Evolutionary conservation across 108 stramenopile species (phyloP).

Genomic region (Chaetoceros tenuissimus): DNA sequence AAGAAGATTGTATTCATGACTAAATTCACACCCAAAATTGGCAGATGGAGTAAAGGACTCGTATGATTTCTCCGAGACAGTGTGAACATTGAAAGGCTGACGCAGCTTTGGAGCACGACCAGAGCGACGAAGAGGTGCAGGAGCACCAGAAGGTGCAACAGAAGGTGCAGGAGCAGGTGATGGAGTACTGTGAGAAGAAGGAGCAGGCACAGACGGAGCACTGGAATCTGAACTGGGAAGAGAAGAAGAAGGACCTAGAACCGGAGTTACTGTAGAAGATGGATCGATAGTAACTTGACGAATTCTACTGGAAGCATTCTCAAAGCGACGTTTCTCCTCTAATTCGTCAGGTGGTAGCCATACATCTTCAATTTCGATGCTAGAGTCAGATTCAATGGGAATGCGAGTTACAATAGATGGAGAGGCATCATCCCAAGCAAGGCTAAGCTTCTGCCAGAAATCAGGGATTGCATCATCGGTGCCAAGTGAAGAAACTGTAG

Average conservation of each 20-base stretch:
- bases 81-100: too few relatives aligned
- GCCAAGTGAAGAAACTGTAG: constrained; percentile 10
- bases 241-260: not conserved
- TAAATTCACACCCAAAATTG: not conserved
- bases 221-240: too few relatives aligned
- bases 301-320: not conserved
- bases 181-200: not conserved
- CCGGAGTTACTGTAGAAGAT: not conserved
- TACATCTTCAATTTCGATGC: not conserved
- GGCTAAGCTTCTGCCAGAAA: constrained; percentile 2
- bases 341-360: not conserved
- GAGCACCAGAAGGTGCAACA: not conserved
- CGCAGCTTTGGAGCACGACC: not conserved
- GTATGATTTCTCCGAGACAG: too few relatives aligned
- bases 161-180: not conserved
- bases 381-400: not conserved
- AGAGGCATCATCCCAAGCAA: not conserved
- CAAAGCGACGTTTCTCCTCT: not conserved
- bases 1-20: not conserved
- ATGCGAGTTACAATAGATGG: not conserved
- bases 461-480: not conserved
- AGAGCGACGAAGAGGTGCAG: not conserved
- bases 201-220: not conserved
- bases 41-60: not conserved
- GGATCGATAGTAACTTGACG: not conserved